Evolutionary conservation across 2,329 filamentous ascomycete species (phyloP).

Genomic region (Lecanosticta acicola): DNA sequence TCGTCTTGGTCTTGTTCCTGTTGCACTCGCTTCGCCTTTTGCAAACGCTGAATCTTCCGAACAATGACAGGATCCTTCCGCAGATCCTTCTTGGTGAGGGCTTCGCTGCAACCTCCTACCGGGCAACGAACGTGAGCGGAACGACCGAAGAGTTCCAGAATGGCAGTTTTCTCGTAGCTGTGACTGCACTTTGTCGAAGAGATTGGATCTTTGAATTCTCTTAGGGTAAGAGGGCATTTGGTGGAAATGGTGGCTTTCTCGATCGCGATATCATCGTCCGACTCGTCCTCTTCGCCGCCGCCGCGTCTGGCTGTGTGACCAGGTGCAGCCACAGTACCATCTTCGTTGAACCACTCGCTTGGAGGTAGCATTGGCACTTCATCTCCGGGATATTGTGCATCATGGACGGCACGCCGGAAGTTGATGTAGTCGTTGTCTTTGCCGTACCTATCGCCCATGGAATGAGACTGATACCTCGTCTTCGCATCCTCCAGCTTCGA

Average conservation of each 20-base stretch:
- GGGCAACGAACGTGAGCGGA: constrained; percentile 51
- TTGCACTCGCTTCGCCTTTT: constrained; percentile 41
- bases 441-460: constrained; percentile 46
- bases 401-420: constrained; percentile 59
- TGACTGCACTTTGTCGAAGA: constrained; percentile 65
- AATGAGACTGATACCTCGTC: constrained; percentile 39
- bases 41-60: constrained; percentile 54
- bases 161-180: constrained; percentile 62
- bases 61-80: constrained; percentile 52
- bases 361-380: constrained; percentile 51
- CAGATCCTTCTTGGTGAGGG: constrained; percentile 50
- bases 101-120: constrained; percentile 57
- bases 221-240: constrained; percentile 64
- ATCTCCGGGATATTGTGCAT: constrained; percentile 51
- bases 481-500: constrained; percentile 37
- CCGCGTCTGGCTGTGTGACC: constrained; percentile 34
- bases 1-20: constrained; percentile 42
- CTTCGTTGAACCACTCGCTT: constrained; percentile 57
- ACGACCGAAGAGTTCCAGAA: constrained; percentile 49
- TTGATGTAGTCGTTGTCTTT: constrained; percentile 55
- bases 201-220: constrained; percentile 59
- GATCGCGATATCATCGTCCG: constrained; percentile 65
- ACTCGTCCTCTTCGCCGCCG: constrained; percentile 39
- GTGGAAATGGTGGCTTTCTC: constrained; percentile 58
- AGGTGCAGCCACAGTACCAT: constrained; percentile 41